These are phyloP conservation scores for Ustilago vetiveriae DNA, from an alignment of 1,284 basidiomycete species.

Conservation along the genomic window DNA sequence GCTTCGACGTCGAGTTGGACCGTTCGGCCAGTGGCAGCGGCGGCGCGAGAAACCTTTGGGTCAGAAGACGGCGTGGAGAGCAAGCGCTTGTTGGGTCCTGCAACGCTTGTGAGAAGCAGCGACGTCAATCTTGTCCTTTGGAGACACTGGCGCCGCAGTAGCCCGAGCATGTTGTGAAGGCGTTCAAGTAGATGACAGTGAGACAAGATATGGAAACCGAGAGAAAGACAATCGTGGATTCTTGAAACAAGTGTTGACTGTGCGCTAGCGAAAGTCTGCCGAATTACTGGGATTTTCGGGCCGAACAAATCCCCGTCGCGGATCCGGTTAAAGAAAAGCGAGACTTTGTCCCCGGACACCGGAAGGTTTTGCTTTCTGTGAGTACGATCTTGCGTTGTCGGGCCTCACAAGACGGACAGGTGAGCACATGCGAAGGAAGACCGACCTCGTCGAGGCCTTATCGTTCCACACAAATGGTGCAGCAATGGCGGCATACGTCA, in stretches of 20 bases:
- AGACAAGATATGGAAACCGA: no score
- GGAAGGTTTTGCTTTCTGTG: no score
- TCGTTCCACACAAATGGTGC: no score
- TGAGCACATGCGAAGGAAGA: no score
- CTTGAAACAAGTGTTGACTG: conserved; percentile 8
- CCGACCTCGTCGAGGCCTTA: no score
- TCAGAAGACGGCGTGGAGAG: conserved; percentile 35
- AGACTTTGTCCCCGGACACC: no score
- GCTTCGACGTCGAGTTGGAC: conserved; percentile 44
- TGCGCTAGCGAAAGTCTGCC: no score
- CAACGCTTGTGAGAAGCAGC: background rate
- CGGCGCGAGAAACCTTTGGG: conserved; percentile 15
- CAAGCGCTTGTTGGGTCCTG: conserved; percentile 1
- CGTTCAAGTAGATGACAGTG: no score
- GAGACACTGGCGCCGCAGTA: conserved; percentile 13
- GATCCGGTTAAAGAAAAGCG: conserved; percentile 7
- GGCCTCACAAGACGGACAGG: no score
- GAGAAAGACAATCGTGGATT: no score
- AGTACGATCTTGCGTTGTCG: no score
- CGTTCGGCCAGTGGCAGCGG: conserved; percentile 35
- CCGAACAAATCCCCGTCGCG: conserved; percentile 33
- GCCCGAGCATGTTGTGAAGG: conserved; percentile 28
- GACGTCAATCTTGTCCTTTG: no score
- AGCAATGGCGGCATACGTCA: background rate
- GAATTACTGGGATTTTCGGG: background rate